These are phyloP conservation scores for Xylariaceae sp. DNA, from an alignment of 2,329 filamentous ascomycete genomes.

Conservation along the genomic window DNA sequence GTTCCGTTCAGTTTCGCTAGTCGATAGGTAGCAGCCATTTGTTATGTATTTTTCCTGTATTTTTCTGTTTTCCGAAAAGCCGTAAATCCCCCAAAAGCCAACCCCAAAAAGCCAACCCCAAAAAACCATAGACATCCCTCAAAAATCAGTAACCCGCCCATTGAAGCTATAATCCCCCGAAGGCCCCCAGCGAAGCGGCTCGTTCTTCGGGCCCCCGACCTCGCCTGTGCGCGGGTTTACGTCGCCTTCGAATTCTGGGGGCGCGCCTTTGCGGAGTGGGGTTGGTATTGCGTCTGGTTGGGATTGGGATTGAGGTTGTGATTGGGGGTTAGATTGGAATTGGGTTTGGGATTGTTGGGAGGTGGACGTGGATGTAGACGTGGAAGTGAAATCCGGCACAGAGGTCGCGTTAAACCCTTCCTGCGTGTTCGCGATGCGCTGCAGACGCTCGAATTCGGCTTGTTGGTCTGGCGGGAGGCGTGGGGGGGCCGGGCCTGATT, in stretches of 20 bases:
- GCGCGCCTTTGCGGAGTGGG: slow-evolving; percentile 59
- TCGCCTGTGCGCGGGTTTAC: slow-evolving; percentile 91
- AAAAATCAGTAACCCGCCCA: slow-evolving; percentile 90
- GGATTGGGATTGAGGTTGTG: background rate
- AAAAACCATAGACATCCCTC: slow-evolving; percentile 9
- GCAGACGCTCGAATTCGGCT: slow-evolving; percentile 64
- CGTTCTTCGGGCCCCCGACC: slow-evolving; percentile 94
- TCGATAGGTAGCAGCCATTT: too few species aligned
- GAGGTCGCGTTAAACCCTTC: slow-evolving; percentile 32
- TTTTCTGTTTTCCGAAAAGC: too few species aligned
- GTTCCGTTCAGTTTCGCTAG: too few species aligned
- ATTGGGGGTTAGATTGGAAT: background rate
- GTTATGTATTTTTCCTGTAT: too few species aligned
- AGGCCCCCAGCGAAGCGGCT: slow-evolving; percentile 83
- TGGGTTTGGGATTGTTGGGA: background rate
- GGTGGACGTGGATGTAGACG: slow-evolving; percentile 3
- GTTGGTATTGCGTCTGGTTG: slow-evolving; percentile 2
- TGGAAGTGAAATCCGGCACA: slow-evolving; percentile 22
- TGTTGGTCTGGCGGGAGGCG: slow-evolving; percentile 67
- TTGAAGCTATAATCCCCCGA: slow-evolving; percentile 86
- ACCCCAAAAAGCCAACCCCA: too few species aligned
- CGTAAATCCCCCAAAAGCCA: too few species aligned
- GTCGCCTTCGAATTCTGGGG: slow-evolving; percentile 90
- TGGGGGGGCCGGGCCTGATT: slow-evolving; percentile 65
- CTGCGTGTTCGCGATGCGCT: slow-evolving; percentile 52